Evolutionary conservation across 371 early-diverging fungal genomes (phyloP).

Genomic region (Rhizopus microsporus): DNA sequence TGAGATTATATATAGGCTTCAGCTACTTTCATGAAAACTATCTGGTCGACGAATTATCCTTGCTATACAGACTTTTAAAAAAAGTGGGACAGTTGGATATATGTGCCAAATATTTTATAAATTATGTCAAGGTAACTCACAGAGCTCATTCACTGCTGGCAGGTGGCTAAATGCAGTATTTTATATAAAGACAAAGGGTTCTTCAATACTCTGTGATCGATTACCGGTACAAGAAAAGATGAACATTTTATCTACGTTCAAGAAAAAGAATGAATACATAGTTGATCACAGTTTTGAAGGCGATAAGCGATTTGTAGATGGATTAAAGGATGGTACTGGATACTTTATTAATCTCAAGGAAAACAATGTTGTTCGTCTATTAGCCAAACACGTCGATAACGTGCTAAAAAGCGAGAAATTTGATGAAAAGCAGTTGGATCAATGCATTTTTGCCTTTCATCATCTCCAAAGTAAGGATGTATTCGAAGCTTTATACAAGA

Average conservation of each 20-base stretch:
- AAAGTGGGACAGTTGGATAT: constrained; percentile 38
- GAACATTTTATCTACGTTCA: constrained; percentile 54
- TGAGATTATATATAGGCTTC: constrained; percentile 44
- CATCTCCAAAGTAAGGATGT: constrained; percentile 74
- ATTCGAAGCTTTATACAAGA: constrained; percentile 93
- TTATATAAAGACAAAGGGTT: constrained; percentile 29
- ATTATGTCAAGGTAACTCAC: constrained; percentile 39
- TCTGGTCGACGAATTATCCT: constrained; percentile 59
- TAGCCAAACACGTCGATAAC: constrained; percentile 48
- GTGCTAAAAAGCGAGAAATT: constrained; percentile 32
- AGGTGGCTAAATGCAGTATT: not conserved
- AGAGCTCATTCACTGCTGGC: not conserved
- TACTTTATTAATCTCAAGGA: constrained; percentile 79
- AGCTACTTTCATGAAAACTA: constrained; percentile 63
- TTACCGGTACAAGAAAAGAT: constrained; percentile 25
- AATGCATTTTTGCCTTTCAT: constrained; percentile 38
- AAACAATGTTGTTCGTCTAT: constrained; percentile 83
- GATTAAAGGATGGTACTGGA: constrained; percentile 82
- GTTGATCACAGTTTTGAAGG: constrained; percentile 66
- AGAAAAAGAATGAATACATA: constrained; percentile 69
- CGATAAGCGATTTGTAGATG: constrained; percentile 63
- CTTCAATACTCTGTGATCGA: constrained; percentile 28
- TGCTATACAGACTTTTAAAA: constrained; percentile 52
- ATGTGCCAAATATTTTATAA: constrained; percentile 34
- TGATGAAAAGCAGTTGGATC: constrained; percentile 35